Base-by-base conservation (phyloP, 768 basidiomycete genomes). In the Multifurca ochricompacta region DNA sequence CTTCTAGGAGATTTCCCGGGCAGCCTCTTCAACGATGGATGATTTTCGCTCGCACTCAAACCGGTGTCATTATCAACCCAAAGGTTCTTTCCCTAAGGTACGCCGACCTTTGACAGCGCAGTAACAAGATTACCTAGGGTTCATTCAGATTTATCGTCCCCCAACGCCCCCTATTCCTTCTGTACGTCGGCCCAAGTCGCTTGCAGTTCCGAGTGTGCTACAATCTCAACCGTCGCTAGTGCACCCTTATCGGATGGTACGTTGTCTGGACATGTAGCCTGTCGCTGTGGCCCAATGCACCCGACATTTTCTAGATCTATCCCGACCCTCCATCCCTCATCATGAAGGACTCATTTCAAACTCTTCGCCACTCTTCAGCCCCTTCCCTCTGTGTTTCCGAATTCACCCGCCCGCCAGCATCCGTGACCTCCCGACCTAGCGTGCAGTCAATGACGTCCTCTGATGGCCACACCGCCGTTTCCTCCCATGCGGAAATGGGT, bases 81-180 rank as follows among this genome's bases (percentile, higher is more conserved):
- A 41, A 32, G 43, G 30, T 10, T 39, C 52, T n/a, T 6, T 53
- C 5, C 51, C 59, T 7, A 51, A 42, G 50, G 59, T 45, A 57
- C 14, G 58, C 53, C 14, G 53, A 9, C 30, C 21, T 27, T 27
- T 25, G 36, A 10, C 31, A 23, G 23, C 25, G 13, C 9, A 36
- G 37, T 25, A 23, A 9, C 37, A 14, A 32, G 27, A 25, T 37
- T 41, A 28, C 36, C 35, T 18, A 50, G 30, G 36, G 28, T 25
- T 44, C 44, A 3, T 14, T 6, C 45, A 69, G 68, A 49, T 44
- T 36, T 69, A 66, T 59, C 66, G 68, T 21, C 68, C 68, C 28
- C 68, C 68, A 13, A 69, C 68, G 14, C 68, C 68, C 41, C 68
- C 68, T 18, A 51, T 64, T 3, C 63, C 58, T 23, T 63, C 54